Evolutionary conservation across 768 basidiomycete genomes (phyloP).

Genomic region (Termitomyces bulborhizus): DNA sequence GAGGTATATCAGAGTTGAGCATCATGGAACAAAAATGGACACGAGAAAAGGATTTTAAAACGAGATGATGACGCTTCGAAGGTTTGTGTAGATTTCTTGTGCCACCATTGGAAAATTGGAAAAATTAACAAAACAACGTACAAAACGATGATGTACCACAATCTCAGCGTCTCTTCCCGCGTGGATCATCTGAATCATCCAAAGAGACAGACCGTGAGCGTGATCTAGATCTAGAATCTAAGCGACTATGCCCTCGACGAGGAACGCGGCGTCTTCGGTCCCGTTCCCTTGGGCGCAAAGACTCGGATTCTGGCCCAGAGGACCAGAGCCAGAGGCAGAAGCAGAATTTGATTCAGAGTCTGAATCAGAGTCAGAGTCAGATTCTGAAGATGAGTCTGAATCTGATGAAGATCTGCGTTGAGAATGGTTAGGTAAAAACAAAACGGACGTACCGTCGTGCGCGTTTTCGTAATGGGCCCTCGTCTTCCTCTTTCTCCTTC

Average conservation of each 20-base stretch:
- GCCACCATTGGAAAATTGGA: too few species aligned
- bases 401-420: slow-evolving; percentile 9
- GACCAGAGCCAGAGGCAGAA: slow-evolving; percentile 3
- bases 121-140: too few species aligned
- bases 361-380: slow-evolving; percentile 12
- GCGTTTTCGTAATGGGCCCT: slow-evolving; percentile 34
- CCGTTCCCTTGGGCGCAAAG: slow-evolving; percentile 43
- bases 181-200: slow-evolving; percentile 16
- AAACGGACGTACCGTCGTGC: slow-evolving; percentile 24
- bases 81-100: too few species aligned
- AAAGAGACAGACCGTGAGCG: slow-evolving; percentile 8
- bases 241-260: slow-evolving; percentile 15
- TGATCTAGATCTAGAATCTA: slow-evolving; percentile 11
- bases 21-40: too few species aligned
- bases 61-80: too few species aligned
- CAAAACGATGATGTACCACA: neutral
- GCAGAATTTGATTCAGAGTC: slow-evolving; percentile 15
- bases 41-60: too few species aligned
- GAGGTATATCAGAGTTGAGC: too few species aligned
- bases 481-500: slow-evolving; percentile 30
- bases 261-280: slow-evolving; percentile 32
- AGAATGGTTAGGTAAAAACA: neutral
- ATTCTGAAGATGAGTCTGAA: neutral
- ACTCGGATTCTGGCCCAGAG: slow-evolving; percentile 16
- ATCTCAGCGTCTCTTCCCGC: slow-evolving; percentile 8